Conservation (phyloP, 768 basidiomycete species). For the Dentipellis sp. region DNA sequence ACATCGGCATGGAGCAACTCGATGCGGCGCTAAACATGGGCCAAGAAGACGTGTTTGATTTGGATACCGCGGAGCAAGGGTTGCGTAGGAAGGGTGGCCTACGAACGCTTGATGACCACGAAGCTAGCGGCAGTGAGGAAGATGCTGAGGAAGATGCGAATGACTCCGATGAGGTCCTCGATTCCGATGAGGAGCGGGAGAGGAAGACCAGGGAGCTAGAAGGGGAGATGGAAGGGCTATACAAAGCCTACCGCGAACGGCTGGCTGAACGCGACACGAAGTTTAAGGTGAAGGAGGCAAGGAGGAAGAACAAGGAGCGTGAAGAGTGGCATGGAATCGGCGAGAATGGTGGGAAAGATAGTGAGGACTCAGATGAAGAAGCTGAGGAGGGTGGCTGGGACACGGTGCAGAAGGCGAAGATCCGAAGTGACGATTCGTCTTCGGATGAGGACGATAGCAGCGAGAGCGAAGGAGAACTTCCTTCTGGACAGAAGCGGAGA, state of each 20-base stretch:
- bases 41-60: slow-evolving; percentile 84
- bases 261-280: slow-evolving; percentile 81
- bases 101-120: slow-evolving; percentile 21
- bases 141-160: slow-evolving; percentile 32
- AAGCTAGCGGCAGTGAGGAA: slow-evolving; percentile 35
- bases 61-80: slow-evolving; percentile 50
- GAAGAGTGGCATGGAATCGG: slow-evolving; percentile 80
- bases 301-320: slow-evolving; percentile 60
- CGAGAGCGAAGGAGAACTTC: slow-evolving; percentile 27
- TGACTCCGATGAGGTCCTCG: slow-evolving; percentile 35
- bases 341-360: slow-evolving; percentile 16
- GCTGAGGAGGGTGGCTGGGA: slow-evolving; percentile 62
- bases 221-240: slow-evolving; percentile 80
- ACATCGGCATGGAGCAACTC: slow-evolving; percentile 82
- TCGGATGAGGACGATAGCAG: slow-evolving; percentile 46
- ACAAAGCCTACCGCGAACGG: slow-evolving; percentile 77
- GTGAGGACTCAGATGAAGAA: slow-evolving; percentile 30
- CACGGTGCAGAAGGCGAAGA: slow-evolving; percentile 47
- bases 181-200: slow-evolving; percentile 65
- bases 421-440: slow-evolving; percentile 32
- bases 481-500: slow-evolving; percentile 32
- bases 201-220: slow-evolving; percentile 57
- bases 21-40: slow-evolving; percentile 67
- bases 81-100: slow-evolving; percentile 31
- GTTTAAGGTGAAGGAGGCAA: slow-evolving; percentile 72